These are phyloP conservation scores for Aspergillus hancockii DNA, from an alignment of 495 filamentous ascomycete species.

Conservation along the genomic window DNA sequence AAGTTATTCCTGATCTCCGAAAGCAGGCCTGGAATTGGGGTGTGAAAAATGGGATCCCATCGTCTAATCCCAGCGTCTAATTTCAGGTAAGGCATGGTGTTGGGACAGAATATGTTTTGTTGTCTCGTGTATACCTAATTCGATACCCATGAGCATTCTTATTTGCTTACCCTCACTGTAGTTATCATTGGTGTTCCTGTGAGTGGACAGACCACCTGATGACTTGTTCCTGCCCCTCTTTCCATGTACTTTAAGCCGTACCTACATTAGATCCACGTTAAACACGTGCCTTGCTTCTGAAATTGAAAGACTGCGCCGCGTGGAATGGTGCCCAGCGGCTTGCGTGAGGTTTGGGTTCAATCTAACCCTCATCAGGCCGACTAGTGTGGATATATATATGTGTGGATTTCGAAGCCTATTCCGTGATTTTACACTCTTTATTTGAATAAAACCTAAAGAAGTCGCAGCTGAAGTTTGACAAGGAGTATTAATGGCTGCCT, in stretches of 20 bases:
- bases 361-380: background rate
- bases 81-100: conserved; percentile 4
- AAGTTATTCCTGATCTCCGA: conserved; percentile 45
- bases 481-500: background rate
- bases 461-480: too few species aligned
- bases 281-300: background rate
- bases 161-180: conserved; percentile 18
- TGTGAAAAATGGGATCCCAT: conserved; percentile 41
- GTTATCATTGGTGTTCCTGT: conserved; percentile 15
- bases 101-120: conserved; percentile 9
- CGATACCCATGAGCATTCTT: conserved; percentile 22
- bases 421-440: too few species aligned
- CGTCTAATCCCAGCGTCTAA: conserved; percentile 6
- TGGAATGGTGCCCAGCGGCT: background rate
- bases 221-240: background rate
- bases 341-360: background rate
- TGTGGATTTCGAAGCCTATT: background rate
- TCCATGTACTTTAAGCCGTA: background rate
- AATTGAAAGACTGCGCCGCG: background rate
- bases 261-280: conserved; percentile 2
- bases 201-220: background rate
- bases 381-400: background rate
- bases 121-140: conserved; percentile 19
- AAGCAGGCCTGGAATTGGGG: conserved; percentile 49
- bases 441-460: too few species aligned